Evolutionary conservation across 2,329 filamentous ascomycete species (phyloP).

Genomic region (Fusarium euwallaceae): DNA sequence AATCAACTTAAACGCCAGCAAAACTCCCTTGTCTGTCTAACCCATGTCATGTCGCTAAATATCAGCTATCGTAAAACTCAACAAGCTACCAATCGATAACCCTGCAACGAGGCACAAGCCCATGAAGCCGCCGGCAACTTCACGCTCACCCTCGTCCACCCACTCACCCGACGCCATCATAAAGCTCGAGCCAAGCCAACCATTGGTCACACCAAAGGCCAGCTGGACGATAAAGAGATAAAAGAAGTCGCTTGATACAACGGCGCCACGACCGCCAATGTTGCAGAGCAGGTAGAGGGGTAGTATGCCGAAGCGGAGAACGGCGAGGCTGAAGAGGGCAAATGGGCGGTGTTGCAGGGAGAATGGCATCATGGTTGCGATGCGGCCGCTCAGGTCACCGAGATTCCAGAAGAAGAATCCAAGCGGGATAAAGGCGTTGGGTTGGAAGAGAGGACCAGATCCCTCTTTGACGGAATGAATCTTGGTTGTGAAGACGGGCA

Average conservation of each 20-base stretch:
- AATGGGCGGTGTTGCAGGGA: constrained; percentile 73
- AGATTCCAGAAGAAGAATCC: constrained; percentile 94
- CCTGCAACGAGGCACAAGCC: constrained; percentile 88
- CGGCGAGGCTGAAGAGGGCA: constrained; percentile 74
- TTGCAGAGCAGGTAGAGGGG: constrained; percentile 94
- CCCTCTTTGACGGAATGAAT: constrained; percentile 61
- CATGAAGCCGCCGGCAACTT: constrained; percentile 96
- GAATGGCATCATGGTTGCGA: constrained; percentile 71
- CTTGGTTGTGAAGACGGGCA: constrained; percentile 88
- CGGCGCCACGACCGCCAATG: constrained; percentile 79
- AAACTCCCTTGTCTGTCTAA: constrained; percentile 8
- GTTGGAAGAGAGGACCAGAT: constrained; percentile 72
- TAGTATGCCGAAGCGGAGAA: constrained; percentile 78
- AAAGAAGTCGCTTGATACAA: constrained; percentile 84
- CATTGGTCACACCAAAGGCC: constrained; percentile 86
- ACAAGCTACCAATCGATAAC: constrained; percentile 84
- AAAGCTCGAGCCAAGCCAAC: constrained; percentile 85
- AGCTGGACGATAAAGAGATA: constrained; percentile 88
- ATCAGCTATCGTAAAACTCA: constrained; percentile 82
- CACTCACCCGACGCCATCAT: constrained; percentile 92
- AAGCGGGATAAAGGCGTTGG: constrained; percentile 87
- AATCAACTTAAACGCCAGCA: constrained; percentile 14
- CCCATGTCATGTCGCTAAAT: constrained; percentile 50
- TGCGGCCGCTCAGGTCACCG: constrained; percentile 84
- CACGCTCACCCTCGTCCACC: constrained; percentile 85